Evolutionary conservation across 176 grass and related monocot species (phyloP).

Genomic region (Canna indica): DNA sequence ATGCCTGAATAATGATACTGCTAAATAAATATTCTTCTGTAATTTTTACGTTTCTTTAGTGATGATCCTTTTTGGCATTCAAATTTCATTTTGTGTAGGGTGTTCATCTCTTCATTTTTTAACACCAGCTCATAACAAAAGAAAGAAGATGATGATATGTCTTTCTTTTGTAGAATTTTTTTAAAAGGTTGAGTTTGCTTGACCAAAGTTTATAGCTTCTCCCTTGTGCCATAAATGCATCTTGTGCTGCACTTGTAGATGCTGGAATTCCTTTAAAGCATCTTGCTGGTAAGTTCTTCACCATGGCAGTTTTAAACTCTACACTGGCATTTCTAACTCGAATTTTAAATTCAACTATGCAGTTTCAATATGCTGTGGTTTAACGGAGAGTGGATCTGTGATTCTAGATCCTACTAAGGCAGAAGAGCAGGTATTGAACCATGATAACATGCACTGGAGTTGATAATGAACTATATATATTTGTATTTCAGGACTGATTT

Average conservation of each 20-base stretch:
- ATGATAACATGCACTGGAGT: neutral
- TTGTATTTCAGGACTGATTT: neutral
- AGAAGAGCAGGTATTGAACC: slow-evolving; percentile 67
- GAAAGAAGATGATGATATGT: neutral
- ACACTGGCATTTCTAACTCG: slow-evolving; percentile 7
- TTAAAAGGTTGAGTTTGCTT: slow-evolving; percentile 26
- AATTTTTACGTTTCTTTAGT: neutral
- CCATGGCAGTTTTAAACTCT: slow-evolving; percentile 2
- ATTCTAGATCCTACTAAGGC: slow-evolving; percentile 61
- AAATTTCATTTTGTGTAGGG: neutral
- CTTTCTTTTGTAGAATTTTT: neutral
- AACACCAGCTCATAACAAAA: neutral
- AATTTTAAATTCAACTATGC: slow-evolving; percentile 22
- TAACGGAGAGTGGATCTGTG: slow-evolving; percentile 42
- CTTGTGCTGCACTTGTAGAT: slow-evolving; percentile 63
- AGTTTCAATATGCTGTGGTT: slow-evolving; percentile 82
- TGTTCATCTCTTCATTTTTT: neutral
- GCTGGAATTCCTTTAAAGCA: slow-evolving; percentile 79
- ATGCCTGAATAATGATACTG: neutral
- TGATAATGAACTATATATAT: slow-evolving; percentile 3
- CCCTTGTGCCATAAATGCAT: slow-evolving; percentile 92
- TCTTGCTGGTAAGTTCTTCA: slow-evolving; percentile 58
- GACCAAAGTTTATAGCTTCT: slow-evolving; percentile 56
- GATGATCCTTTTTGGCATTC: neutral
- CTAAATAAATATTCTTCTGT: neutral